Evolutionary conservation across 129 eudicot species (phyloP), one percentile per base, ranked within the genome.

Genomic region (Solidago caesia): DNA sequence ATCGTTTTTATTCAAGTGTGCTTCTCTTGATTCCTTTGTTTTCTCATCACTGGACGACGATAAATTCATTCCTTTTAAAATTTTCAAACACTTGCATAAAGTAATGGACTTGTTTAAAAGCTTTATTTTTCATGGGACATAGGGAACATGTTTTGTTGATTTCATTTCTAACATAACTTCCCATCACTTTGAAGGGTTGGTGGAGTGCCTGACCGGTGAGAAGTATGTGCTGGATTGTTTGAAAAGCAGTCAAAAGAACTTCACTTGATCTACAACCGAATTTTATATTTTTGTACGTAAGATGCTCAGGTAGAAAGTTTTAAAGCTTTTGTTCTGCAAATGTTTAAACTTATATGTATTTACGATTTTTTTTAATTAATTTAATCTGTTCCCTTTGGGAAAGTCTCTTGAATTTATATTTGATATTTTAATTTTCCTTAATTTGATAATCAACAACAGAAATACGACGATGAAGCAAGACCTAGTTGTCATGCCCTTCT

Each of bases 181-280:
- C 42, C 26, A 48, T 76, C 13, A 41, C 75, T 75, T 81, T 53
- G 43, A 78, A 92, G 96, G 90, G 59, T 79, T 92, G 77, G 98
- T 88, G 75, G 92, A 87, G 72, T 74, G 72, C 70, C 90, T 92
- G 33, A 92, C 96, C 2, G 98, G 98, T 13, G 82, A 89, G 77
- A 84, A 79, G 65, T 27, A 41, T 42, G 92, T 88, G 75, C 74
- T 92, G 79, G 89, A 88, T 68, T 81, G 84, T 39, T 80, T 89
- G 46, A 77, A 70, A 64, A 73, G 64, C 67, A 68, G 61, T 44
- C 77, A 64, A 51, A 45, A 61, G 44, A 58, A 70, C 2, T 55
- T 82, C 66, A 64, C 48, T 33, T 62, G 64, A 74, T 75, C 51
- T 16, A 67, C 74, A 61, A 44, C 43, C 13, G 11, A 21, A 15